A percentile compares a stretch with the other conserved stretches of the same genome.
These are phyloP conservation scores for Blastomyces parvus DNA, from an alignment of 2,329 filamentous ascomycete genomes.

Conservation along the genomic window DNA sequence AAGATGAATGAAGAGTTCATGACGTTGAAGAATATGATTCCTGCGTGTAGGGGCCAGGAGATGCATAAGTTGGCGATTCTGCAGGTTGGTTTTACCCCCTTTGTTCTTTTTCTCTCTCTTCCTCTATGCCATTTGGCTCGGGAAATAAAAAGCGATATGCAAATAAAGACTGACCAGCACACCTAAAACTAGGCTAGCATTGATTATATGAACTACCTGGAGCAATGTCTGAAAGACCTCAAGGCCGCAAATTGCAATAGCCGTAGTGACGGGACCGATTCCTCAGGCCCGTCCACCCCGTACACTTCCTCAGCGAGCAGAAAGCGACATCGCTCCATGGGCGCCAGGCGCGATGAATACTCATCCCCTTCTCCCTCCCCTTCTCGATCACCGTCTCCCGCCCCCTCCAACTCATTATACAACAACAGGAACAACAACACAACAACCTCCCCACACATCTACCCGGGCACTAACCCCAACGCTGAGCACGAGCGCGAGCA, in stretches of 20 bases:
- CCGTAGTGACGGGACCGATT: neutral
- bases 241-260: conserved; percentile 45
- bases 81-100: conserved; percentile 56
- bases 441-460: neutral
- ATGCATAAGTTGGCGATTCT: conserved; percentile 98
- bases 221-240: conserved; percentile 74
- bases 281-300: conserved; percentile 24
- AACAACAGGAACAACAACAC: neutral
- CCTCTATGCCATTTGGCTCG: conserved; percentile 9
- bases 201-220: conserved; percentile 88
- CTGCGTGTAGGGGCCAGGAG: conserved; percentile 81
- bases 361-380: conserved; percentile 14
- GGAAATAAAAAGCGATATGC: conserved; percentile 4
- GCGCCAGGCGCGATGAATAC: conserved; percentile 5
- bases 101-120: neutral
- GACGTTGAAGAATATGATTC: conserved; percentile 88
- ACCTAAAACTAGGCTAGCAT: conserved; percentile 63
- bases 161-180: conserved; percentile 6
- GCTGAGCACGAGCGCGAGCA: neutral
- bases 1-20: conserved; percentile 99
- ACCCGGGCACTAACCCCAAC: neutral
- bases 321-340: conserved; percentile 11
- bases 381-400: conserved; percentile 10
- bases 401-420: neutral
- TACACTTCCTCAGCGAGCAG: conserved; percentile 21